These are phyloP conservation scores for Auricularia cornea DNA, from an alignment of 768 basidiomycete species.

Conservation along the genomic window DNA sequence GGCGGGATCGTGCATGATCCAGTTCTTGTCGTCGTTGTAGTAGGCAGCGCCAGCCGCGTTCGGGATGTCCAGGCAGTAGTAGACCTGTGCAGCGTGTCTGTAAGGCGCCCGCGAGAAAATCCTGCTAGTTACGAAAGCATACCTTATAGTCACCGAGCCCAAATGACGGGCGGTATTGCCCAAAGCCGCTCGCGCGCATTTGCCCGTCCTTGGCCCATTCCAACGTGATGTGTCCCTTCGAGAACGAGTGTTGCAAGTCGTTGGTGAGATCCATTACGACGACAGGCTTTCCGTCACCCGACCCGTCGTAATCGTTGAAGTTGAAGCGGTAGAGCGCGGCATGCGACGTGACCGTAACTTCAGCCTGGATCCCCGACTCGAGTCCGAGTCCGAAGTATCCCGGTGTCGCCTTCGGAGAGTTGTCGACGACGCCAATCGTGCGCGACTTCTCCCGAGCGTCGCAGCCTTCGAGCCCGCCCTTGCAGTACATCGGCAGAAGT, in stretches of 20 bases:
- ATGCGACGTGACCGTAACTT: conserved; percentile 11
- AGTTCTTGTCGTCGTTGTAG: not conserved
- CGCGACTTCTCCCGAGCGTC: not conserved
- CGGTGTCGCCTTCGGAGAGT: not conserved
- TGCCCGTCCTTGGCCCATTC: not conserved
- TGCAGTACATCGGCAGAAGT: not conserved
- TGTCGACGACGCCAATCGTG: not conserved
- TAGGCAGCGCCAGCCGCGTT: not conserved
- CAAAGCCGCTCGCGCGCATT: conserved; percentile 8
- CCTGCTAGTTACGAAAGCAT: not conserved
- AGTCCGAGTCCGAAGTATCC: not conserved
- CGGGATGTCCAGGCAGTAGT: conserved; percentile 4
- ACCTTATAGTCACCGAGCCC: conserved; percentile 10
- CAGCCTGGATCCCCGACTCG: conserved; percentile 6
- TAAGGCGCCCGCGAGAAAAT: conserved; percentile 4
- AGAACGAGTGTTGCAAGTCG: conserved; percentile 10
- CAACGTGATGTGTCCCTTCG: not conserved
- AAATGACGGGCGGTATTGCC: conserved; percentile 8
- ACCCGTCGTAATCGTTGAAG: not conserved
- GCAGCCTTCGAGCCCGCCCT: not conserved
- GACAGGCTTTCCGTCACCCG: not conserved
- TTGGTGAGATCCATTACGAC: conserved; percentile 8
- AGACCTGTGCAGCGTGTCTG: not conserved
- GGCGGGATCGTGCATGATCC: not conserved
- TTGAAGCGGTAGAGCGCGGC: conserved; percentile 11